Base-by-base conservation (phyloP, 495 filamentous ascomycete species). In the Aspergillus steynii region DNA sequence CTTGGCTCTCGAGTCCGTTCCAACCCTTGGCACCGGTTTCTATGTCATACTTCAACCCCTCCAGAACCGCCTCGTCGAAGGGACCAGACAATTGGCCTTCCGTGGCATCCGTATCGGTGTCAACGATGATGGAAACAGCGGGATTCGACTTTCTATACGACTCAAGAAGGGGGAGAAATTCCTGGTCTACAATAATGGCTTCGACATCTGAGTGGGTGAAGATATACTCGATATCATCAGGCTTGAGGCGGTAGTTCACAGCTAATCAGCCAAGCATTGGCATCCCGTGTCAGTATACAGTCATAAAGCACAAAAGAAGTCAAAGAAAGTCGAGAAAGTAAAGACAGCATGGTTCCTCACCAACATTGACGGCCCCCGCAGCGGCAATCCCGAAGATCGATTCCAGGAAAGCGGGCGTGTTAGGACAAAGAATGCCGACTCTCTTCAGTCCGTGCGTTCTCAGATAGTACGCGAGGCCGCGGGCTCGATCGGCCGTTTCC, bases 361-460 rank as follows among this genome's bases (percentile, higher is more conserved):
- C 86, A 61, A 96, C 87, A 64, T 91, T 88, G 9, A 96, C 82
- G 9, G 79, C 91, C 7, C 92, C 92, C 2, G 91, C 93, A 27
- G 93, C 95, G 2, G 85, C 87, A 68, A 97, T 90, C 5, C 90
- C 95, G 66, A 93, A 99, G 53, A 97, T 88, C 2, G 85, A 81
- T 74, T 98, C 94, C 25, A 98, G 77, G 71, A 97, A 97, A 0
- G 92, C 95, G 3, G 95, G 95, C 5, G 95, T 99, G 71, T 99
- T 99, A 1, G 96, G 88, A 26, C 85, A 86, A 4, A 99, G 80
- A 46, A 99, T 87, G 5, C 95, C 95, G 2, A 89, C 82, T 58
- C 89, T 83, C 69, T 84, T 88, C 66, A 83, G 85, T 7, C 81
- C 81, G 57, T 88, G 82, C 68, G 91, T 90, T 50, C 82, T 83